phyloP scores from a whole-genome alignment of 345 rosid genomes.

The Laguncularia racemosa region DNA sequence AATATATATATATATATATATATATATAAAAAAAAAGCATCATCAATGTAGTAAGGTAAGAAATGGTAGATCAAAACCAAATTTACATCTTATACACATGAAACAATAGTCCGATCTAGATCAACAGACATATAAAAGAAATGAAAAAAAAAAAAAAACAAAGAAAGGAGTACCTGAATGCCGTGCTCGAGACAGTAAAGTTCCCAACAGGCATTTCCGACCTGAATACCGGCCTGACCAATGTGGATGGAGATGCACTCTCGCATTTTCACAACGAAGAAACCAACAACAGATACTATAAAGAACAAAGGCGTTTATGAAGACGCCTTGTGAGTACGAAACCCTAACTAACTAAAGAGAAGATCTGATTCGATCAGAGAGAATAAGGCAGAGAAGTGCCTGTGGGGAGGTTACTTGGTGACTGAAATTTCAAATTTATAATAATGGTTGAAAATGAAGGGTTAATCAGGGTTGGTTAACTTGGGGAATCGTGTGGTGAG shows the following conservation, averaged over 20 bases:
- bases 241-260: conserved; percentile 76
- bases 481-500: too few relatives aligned
- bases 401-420: too few relatives aligned
- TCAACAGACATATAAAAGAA: background rate
- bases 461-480: too few relatives aligned
- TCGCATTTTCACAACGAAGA: conserved; percentile 31
- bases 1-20: too few relatives aligned
- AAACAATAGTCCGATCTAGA: background rate
- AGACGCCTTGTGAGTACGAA: conserved; percentile 37
- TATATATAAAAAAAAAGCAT: too few relatives aligned
- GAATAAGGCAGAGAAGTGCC: too few relatives aligned
- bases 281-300: background rate
- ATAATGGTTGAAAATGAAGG: too few relatives aligned
- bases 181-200: conserved; percentile 66
- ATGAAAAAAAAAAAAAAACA: background rate
- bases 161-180: conserved; percentile 36
- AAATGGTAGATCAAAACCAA: too few relatives aligned
- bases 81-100: background rate
- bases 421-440: too few relatives aligned
- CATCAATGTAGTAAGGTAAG: too few relatives aligned
- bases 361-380: too few relatives aligned
- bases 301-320: conserved; percentile 22
- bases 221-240: conserved; percentile 80
- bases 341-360: too few relatives aligned
- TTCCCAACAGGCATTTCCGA: conserved; percentile 79